Conservation (phyloP, 106 monocot species). For the Dioscorea dumetorum region DNA sequence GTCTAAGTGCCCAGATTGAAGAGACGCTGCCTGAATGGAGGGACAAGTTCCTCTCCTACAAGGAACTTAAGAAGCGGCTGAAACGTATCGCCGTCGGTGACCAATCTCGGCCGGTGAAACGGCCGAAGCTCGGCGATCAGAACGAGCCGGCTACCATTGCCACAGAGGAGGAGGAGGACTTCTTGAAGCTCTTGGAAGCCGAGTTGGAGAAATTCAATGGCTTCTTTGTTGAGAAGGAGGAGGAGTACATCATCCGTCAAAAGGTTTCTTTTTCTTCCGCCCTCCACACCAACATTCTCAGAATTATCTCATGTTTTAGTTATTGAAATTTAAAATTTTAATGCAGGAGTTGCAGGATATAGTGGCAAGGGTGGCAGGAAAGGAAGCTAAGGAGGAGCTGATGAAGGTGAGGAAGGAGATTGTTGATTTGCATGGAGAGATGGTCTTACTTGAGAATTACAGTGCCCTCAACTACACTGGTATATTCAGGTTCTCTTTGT, state of each 20-base stretch:
- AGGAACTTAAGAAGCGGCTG: constrained; percentile 80
- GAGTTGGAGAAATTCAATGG: constrained; percentile 87
- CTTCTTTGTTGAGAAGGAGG: constrained; percentile 91
- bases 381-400: constrained; percentile 51
- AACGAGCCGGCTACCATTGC: neutral
- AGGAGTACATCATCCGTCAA: constrained; percentile 87
- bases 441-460: constrained; percentile 94
- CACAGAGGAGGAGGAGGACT: constrained; percentile 52
- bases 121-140: constrained; percentile 13
- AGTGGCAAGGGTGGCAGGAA: constrained; percentile 8
- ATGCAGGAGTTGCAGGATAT: constrained; percentile 65
- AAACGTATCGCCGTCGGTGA: constrained; percentile 18
- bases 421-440: constrained; percentile 91
- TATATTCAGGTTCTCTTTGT: neutral
- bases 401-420: constrained; percentile 73
- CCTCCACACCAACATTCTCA: neutral
- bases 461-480: constrained; percentile 90
- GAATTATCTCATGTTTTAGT: neutral
- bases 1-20: constrained; percentile 76
- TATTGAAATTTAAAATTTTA: neutral
- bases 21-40: constrained; percentile 95
- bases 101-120: constrained; percentile 12
- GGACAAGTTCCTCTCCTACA: constrained; percentile 89
- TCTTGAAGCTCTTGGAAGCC: constrained; percentile 58
- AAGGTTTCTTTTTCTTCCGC: constrained; percentile 42